Evolutionary conservation across 495 filamentous ascomycete species (phyloP).

Genomic region (Penicillium desertorum): DNA sequence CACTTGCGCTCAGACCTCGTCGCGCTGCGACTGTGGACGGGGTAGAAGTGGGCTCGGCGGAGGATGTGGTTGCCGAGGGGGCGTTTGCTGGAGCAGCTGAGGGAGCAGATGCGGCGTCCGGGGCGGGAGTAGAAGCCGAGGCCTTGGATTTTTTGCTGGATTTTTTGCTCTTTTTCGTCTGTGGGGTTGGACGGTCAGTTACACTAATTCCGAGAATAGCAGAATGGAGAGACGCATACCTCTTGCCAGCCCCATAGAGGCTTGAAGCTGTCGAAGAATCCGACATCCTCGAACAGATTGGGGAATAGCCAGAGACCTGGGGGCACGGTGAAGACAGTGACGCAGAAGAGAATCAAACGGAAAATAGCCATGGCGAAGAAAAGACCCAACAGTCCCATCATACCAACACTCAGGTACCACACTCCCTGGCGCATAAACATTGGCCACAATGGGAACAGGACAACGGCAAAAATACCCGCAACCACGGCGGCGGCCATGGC

Average conservation of each 20-base stretch:
- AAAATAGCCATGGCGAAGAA: constrained; percentile 99
- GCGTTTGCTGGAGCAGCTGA: constrained; percentile 34
- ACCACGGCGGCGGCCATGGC: constrained; percentile 83
- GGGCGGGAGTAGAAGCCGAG: constrained; percentile 34
- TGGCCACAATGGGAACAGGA: constrained; percentile 97
- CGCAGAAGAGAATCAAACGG: constrained; percentile 88
- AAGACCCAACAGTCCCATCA: constrained; percentile 84
- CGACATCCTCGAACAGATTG: constrained; percentile 97
- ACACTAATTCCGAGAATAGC: background rate
- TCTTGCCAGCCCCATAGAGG: constrained; percentile 99
- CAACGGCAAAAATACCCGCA: constrained; percentile 75
- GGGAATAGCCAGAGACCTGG: constrained; percentile 97
- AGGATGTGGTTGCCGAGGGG: constrained; percentile 59
- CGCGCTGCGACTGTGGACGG: constrained; percentile 39
- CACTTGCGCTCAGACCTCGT: constrained; percentile 57
- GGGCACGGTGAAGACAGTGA: constrained; percentile 80
- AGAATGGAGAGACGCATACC: constrained; percentile 48
- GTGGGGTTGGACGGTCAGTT: constrained; percentile 10
- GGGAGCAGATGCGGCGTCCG: constrained; percentile 46
- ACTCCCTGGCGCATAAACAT: constrained; percentile 86
- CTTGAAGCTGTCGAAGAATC: constrained; percentile 96
- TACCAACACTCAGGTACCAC: constrained; percentile 96
- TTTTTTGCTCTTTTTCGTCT: constrained; percentile 57
- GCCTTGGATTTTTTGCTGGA: constrained; percentile 68
- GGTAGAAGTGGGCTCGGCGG: constrained; percentile 53